Evolutionary conservation across 805 yeast species (phyloP).

Genomic region (Saturnispora sekii): DNA sequence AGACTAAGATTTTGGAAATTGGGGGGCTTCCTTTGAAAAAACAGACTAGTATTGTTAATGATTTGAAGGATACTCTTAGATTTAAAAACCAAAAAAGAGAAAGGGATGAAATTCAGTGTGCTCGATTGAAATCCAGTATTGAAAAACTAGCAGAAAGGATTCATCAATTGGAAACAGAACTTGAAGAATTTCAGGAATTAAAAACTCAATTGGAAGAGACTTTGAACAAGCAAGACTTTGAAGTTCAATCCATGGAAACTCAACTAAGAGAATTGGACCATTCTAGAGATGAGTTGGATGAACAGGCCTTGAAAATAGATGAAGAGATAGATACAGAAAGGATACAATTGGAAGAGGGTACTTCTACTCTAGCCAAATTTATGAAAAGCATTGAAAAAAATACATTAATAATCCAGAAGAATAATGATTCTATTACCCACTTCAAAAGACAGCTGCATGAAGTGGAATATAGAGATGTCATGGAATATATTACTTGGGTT

Average conservation of each 20-base stretch:
- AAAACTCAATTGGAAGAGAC: conserved; percentile 26
- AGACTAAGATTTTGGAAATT: conserved; percentile 73
- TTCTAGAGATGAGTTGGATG: conserved; percentile 13
- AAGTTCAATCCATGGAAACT: conserved; percentile 27
- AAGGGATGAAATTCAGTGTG: conserved; percentile 43
- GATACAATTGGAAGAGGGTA: conserved; percentile 44
- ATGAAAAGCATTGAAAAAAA: conserved; percentile 16
- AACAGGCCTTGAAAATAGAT: conserved; percentile 28
- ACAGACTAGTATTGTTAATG: conserved; percentile 76
- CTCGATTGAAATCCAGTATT: conserved; percentile 56
- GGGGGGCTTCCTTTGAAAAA: conserved; percentile 82
- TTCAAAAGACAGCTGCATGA: conserved; percentile 19
- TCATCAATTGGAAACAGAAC: conserved; percentile 38
- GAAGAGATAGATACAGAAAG: conserved; percentile 53
- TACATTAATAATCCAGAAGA: conserved; percentile 20
- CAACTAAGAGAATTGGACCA: conserved; percentile 34
- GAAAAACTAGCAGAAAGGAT: conserved; percentile 43
- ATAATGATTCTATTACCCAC: conserved; percentile 30
- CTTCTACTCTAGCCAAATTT: conserved; percentile 30
- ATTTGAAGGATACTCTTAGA: conserved; percentile 57
- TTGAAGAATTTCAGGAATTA: conserved; percentile 27
- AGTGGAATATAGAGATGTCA: conserved; percentile 42
- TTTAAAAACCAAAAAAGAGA: conserved; percentile 47
- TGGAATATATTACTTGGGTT: conserved; percentile 43
- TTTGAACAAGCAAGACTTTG: conserved; percentile 20